Evolutionary conservation across 2,329 filamentous ascomycete species (phyloP), one percentile per base, ranked within the genome.

Genomic region (Fusarium mundagurra): DNA sequence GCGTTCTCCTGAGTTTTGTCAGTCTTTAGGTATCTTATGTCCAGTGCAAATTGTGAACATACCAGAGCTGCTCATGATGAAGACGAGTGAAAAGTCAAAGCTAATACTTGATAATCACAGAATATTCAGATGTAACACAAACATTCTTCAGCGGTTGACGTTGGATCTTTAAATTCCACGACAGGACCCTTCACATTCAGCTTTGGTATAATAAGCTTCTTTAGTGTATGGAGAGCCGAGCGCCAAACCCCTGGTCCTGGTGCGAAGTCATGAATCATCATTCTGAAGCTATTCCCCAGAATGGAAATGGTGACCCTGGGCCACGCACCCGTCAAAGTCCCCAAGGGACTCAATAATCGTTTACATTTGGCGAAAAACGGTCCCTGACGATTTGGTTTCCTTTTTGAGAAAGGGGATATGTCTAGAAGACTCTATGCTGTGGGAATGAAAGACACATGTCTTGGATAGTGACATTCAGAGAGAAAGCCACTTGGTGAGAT

Each of bases 241-340:
- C 50, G 48, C 14, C 43, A 47, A 45, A 62, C 62, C 53, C 51
- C 66, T 69, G 64, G 36, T 47, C 18, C 31, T 50, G 39, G 22
- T 20, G 20, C n/a, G 38, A 51, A 67, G 63, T 70, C 74, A 78
- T 77, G 72, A 77, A 77, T 78, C 76, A 77, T 77, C 72, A 50
- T 39, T 72, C 36, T 50, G 22, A 17, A 9, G 18, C 43, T 27
- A 27, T 22, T 43, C 41, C 53, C 34, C 20, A 54, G 44, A 41
- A 62, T 44, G 12, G 62, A 61, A 34, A 54, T 48, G 38, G 57
- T 34, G 53, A 45, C 47, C 65, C 54, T 27, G 45, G 29, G 24
- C 36, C 47, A 33, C 22, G 41, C 41, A 33, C 43, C 57, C 24
- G 34, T 55, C 39, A 59, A 47, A 48, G 20, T 55, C 13, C n/a